A percentile compares a stretch with the other conserved stretches of the same genome.
Evolutionary conservation across 805 yeast genomes (phyloP).

Genomic region (Wickerhamomyces sydowiorum): DNA sequence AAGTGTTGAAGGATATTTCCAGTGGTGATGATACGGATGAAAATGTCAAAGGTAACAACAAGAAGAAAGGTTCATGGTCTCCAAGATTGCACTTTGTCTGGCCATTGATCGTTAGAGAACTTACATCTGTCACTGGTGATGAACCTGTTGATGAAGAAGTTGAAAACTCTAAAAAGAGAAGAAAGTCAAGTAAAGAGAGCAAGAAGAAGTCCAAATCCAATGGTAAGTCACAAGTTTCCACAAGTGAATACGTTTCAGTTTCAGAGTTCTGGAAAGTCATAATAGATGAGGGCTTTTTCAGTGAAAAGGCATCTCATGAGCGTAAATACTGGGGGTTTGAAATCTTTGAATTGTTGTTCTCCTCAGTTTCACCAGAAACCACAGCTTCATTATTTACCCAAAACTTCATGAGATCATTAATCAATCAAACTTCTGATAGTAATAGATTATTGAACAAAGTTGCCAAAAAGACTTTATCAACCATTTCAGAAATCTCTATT

Average conservation of each 20-base stretch:
- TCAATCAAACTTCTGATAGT: slow-evolving; percentile 67
- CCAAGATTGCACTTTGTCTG: slow-evolving; percentile 76
- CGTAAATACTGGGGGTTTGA: slow-evolving; percentile 85
- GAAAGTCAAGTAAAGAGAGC: slow-evolving; percentile 28
- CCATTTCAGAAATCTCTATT: slow-evolving; percentile 34
- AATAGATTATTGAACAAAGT: slow-evolving; percentile 64
- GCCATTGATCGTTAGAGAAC: slow-evolving; percentile 49
- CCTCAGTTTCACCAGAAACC: slow-evolving; percentile 17
- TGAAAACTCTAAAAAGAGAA: slow-evolving; percentile 34
- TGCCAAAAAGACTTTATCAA: slow-evolving; percentile 46
- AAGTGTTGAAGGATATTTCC: slow-evolving; percentile 55
- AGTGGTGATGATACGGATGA: slow-evolving; percentile 28
- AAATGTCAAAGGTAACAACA: slow-evolving; percentile 23
- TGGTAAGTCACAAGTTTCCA: slow-evolving; percentile 12
- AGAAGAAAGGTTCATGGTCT: slow-evolving; percentile 65
- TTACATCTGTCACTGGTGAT: slow-evolving; percentile 4
- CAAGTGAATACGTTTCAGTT: slow-evolving; percentile 27
- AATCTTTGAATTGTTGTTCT: slow-evolving; percentile 49
- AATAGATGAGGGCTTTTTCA: slow-evolving; percentile 76
- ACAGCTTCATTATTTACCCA: slow-evolving; percentile 41
- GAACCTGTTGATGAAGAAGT: slow-evolving; percentile 18
- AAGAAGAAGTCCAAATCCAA: slow-evolving; percentile 20
- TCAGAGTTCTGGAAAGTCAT: slow-evolving; percentile 74
- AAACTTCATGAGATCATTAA: slow-evolving; percentile 65
- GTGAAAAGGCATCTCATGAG: slow-evolving; percentile 74